phyloP scores from a whole-genome alignment of 1,139 yeast genomes.

The Candida smagusa region DNA sequence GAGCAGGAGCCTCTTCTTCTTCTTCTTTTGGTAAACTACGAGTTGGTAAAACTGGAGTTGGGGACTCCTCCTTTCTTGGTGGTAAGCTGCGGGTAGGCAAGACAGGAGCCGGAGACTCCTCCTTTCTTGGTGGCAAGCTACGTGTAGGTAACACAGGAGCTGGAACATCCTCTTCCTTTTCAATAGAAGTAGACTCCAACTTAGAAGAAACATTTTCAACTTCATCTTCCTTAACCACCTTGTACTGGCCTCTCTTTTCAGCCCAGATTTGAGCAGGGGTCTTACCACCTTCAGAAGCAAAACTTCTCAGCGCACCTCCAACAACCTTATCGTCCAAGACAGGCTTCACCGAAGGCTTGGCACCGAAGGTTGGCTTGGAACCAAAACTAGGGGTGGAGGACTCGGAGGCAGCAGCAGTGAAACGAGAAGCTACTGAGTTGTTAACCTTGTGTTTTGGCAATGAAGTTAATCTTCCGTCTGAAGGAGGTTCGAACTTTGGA shows the following conservation, averaged over 20 bases:
- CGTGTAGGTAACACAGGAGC: slow-evolving; percentile 25
- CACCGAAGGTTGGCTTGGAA: slow-evolving; percentile 45
- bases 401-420: slow-evolving; percentile 31
- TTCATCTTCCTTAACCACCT: slow-evolving; percentile 33
- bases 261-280: slow-evolving; percentile 98
- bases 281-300: slow-evolving; percentile 73
- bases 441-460: slow-evolving; percentile 64
- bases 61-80: not conserved
- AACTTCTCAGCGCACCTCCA: slow-evolving; percentile 67
- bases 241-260: slow-evolving; percentile 72
- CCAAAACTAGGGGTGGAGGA: slow-evolving; percentile 44
- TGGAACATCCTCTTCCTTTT: slow-evolving; percentile 22
- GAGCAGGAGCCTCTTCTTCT: slow-evolving; percentile 15
- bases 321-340: slow-evolving; percentile 41
- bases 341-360: slow-evolving; percentile 17
- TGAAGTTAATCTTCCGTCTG: slow-evolving; percentile 53
- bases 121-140: slow-evolving; percentile 19
- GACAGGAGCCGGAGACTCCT: slow-evolving; percentile 10
- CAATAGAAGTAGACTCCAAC: slow-evolving; percentile 9
- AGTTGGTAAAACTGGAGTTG: slow-evolving; percentile 21
- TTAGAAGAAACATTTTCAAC: slow-evolving; percentile 14
- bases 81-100: slow-evolving; percentile 24
- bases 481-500: slow-evolving; percentile 19
- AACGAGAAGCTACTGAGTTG: slow-evolving; percentile 53
- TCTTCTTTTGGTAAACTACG: slow-evolving; percentile 16